Base-by-base conservation (phyloP, 202 grass and related monocot species). In the Elaeis oleifera region DNA sequence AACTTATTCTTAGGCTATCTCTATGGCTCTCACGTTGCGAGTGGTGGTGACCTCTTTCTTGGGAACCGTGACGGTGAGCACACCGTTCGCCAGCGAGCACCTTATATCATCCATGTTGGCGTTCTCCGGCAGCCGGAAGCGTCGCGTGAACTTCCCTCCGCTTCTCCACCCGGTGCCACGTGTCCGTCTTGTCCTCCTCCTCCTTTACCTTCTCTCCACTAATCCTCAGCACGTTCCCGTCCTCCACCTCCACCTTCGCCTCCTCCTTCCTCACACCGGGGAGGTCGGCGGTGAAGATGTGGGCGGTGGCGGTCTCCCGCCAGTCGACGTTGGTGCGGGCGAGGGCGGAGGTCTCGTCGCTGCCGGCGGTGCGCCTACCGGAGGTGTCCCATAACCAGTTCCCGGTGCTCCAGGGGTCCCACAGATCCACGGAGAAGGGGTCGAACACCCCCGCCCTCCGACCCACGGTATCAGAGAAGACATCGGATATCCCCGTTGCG, bases 81-180 rank as follows among this genome's bases (percentile, higher is more conserved):
- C 63, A 0, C 63, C 63, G 49, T 65, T 25, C 49, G n/a, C 63
- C 49, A 65, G 14, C 22, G 23, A 17, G 49, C 63, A 53, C 23
- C 51, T 66, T 1, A 66, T 26, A 15, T 53, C 63, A 9, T 59
- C 51, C 68, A 65, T 58, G 9, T 75, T 64, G 26, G 70, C 68
- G 3, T 68, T 77, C 1, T 73, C 73, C 16, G 73, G 79, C 54
- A 82, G 31, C 20, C 73, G 60, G 50, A 82, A 82, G 54, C 61
- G 67, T 49, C 73, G 63, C 49, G 56, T 16, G 32, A 82, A 18
- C 51, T 50, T 3, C 79, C 79, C 67, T 29, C 61, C 62, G 73
- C 49, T 68, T 39, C 73, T 82, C 79, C 4, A 77, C 17, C 1
- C 73, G 61, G 61, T 82, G 79, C 79, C 79, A 82, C 3, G 61